phyloP scores from a whole-genome alignment of 1,139 yeast genomes.

The Taphrina pruni region DNA sequence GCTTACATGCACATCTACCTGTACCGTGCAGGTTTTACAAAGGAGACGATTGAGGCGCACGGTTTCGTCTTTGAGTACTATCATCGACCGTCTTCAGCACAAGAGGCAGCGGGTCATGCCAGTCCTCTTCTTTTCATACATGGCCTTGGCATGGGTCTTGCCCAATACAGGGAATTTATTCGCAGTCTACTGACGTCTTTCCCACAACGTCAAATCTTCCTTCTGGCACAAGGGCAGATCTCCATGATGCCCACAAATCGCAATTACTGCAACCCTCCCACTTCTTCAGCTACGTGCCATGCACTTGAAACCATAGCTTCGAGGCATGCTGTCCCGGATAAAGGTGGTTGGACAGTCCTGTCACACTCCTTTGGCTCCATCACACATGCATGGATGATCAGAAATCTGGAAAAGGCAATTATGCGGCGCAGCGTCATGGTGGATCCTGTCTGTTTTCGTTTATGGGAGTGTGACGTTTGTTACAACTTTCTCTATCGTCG shows the following conservation, averaged over 20 bases:
- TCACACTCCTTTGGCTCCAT: conserved; percentile 40
- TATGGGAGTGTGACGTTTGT: conserved; percentile 39
- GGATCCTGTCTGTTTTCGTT: conserved; percentile 39
- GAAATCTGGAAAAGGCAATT: not conserved
- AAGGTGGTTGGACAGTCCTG: conserved; percentile 37
- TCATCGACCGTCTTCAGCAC: conserved; percentile 4
- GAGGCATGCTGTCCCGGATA: not conserved
- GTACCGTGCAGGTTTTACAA: conserved; percentile 1
- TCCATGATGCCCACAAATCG: conserved; percentile 37
- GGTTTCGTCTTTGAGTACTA: conserved; percentile 28
- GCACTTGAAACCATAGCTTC: conserved; percentile 8
- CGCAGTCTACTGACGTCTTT: not conserved
- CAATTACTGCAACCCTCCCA: conserved; percentile 29
- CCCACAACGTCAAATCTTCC: conserved; percentile 22
- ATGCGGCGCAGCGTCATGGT: conserved; percentile 31
- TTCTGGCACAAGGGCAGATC: conserved; percentile 30
- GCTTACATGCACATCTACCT: not conserved
- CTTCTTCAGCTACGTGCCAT: conserved; percentile 12
- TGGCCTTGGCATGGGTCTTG: conserved; percentile 42
- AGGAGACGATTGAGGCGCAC: not conserved
- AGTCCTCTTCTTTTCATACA: conserved; percentile 36
- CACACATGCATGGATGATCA: conserved; percentile 36
- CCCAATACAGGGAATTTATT: conserved; percentile 30
- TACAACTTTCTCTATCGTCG: conserved; percentile 40
- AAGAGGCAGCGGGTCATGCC: not conserved